These are phyloP conservation scores for Pouteria glomerata DNA, from an alignment of 148 eudicot species.

Conservation along the genomic window DNA sequence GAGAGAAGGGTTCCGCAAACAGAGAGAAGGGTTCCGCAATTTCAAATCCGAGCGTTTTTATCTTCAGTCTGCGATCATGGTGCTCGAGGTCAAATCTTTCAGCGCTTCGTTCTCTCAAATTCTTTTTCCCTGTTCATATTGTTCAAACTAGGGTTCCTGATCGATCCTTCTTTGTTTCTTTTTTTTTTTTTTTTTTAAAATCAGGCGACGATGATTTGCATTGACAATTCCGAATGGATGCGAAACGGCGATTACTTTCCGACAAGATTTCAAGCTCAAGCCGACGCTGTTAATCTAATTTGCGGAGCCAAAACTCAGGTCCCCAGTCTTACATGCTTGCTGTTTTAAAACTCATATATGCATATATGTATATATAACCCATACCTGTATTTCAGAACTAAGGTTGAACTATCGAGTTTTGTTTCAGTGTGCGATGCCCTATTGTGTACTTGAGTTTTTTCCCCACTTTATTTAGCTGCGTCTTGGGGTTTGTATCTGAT, in stretches of 20 bases:
- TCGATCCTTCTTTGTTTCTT: neutral
- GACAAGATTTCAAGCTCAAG: conserved; percentile 75
- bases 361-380: neutral
- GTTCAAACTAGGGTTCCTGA: conserved; percentile 23
- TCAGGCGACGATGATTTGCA: conserved; percentile 97
- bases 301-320: conserved; percentile 99
- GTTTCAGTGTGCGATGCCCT: neutral
- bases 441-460: neutral
- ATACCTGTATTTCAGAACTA: conserved; percentile 5
- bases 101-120: neutral
- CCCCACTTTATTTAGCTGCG: neutral
- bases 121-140: neutral
- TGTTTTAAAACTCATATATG: neutral
- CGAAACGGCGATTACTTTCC: conserved; percentile 92
- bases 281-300: conserved; percentile 92
- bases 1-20: too few species aligned
- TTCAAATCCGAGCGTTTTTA: too few species aligned
- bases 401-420: neutral
- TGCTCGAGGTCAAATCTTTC: conserved; percentile 53
- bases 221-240: conserved; percentile 98
- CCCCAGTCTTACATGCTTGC: neutral
- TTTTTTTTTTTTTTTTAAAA: neutral
- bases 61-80: conserved; percentile 35
- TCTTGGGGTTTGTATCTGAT: conserved; percentile 9
- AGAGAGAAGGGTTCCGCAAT: neutral